A percentile compares a stretch with the other conserved stretches of the same genome.
Evolutionary conservation across 495 filamentous ascomycete genomes (phyloP).

Genomic region (Aspergillus campestris): DNA sequence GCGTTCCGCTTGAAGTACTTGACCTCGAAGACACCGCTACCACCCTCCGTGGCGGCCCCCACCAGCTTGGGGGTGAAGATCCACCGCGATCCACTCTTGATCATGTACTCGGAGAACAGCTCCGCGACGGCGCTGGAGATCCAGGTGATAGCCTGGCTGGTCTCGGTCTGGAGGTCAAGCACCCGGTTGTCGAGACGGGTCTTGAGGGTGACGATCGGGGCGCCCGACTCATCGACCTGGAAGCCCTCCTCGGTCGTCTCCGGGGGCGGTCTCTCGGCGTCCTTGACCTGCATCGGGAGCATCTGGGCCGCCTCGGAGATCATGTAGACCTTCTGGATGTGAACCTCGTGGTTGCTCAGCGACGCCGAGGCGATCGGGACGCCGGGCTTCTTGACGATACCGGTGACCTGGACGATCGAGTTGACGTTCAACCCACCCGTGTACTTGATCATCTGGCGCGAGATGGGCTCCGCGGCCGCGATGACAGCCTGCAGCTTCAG

Average conservation of each 20-base stretch:
- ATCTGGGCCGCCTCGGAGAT: slow-evolving; percentile 54
- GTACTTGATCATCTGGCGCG: slow-evolving; percentile 84
- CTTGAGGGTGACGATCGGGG: slow-evolving; percentile 60
- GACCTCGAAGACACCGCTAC: slow-evolving; percentile 85
- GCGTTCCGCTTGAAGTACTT: slow-evolving; percentile 83
- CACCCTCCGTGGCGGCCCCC: slow-evolving; percentile 85
- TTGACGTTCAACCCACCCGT: slow-evolving; percentile 70
- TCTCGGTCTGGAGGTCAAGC: slow-evolving; percentile 80
- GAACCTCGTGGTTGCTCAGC: slow-evolving; percentile 67
- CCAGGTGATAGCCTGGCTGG: slow-evolving; percentile 77
- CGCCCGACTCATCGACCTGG: slow-evolving; percentile 38
- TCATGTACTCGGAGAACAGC: slow-evolving; percentile 73
- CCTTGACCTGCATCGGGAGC: slow-evolving; percentile 66
- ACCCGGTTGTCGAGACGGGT: slow-evolving; percentile 83
- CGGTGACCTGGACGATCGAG: slow-evolving; percentile 70
- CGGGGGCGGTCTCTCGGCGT: slow-evolving; percentile 47
- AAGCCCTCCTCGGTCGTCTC: slow-evolving; percentile 36
- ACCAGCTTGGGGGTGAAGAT: slow-evolving; percentile 88
- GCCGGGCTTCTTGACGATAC: slow-evolving; percentile 61
- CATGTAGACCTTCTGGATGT: slow-evolving; percentile 72
- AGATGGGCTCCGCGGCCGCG: slow-evolving; percentile 46
- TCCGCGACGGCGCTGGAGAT: slow-evolving; percentile 76
- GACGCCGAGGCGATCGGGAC: slow-evolving; percentile 73
- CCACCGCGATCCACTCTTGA: slow-evolving; percentile 68
- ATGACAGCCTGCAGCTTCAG: slow-evolving; percentile 75